Base-by-base conservation (phyloP, 108 stramenopile genomes). In the Cylindrotheca fusiformis region DNA sequence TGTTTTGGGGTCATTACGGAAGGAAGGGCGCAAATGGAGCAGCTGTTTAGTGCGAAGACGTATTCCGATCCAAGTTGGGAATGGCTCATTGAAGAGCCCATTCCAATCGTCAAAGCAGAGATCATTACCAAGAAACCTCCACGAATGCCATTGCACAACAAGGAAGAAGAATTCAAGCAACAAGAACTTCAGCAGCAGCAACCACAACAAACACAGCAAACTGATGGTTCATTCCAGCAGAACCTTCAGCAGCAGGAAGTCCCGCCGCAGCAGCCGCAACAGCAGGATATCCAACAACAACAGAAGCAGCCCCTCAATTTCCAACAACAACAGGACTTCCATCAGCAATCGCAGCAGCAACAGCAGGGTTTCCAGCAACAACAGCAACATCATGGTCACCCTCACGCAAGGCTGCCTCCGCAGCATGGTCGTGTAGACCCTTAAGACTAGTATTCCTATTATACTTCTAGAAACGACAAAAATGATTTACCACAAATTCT, bases 1-100 rank as follows among this genome's bases (percentile, higher is more conserved):
- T 95, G 94, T 73, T 97, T 97, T 78, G 96, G 84, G 0, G 76
- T 36, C 5, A 67, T 92, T 25, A 28, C 59, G 1, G 29, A 32
- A 25, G 59, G 53, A 10, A 48, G 21, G 52, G 65, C 46, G 17
- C 12, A 17, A 5, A 48, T 30, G 19, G 51, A 47, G 19, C 32
- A 24, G 0, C 6, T 67, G 41, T 68, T 68, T 24, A 19, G 32
- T 4, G 24, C 12, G 12, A 21, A 20, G 8, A 45, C 58, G 23
- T 68, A 68, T 41, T 56, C 19, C 4, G 67, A 68, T 50, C 31
- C 32, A n/a, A 28, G 60, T n/a, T 69, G 75, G 75, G 60, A 72
- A n/a, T 66, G 57, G 21, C 72, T 80, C 51, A 56, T 71, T 4
- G 44, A 50, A 22, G 48, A 63, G 2, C 79, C 79, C 20, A 36